Conservation (phyloP, 495 filamentous ascomycete species). For the Penicillium paradoxum region DNA sequence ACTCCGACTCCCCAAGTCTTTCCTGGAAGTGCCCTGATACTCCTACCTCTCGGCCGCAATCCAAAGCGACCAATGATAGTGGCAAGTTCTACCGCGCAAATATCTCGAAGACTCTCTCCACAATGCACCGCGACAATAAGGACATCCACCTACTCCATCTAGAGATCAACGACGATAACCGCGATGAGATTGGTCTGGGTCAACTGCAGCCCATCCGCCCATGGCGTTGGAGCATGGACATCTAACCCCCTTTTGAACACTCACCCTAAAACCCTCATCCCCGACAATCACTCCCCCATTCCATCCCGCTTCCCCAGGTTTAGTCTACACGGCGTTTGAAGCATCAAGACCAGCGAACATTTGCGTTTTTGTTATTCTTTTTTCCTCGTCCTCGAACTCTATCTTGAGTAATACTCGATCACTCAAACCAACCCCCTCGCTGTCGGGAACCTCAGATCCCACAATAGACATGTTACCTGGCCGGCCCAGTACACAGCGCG, state of each 20-base stretch:
- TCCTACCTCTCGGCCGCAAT: conserved; percentile 36
- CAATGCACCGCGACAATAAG: conserved; percentile 29
- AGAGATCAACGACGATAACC: conserved; percentile 36
- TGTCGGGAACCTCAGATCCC: background rate
- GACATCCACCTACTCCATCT: conserved; percentile 40
- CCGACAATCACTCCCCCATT: background rate
- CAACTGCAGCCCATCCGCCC: conserved; percentile 39
- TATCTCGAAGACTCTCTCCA: conserved; percentile 35
- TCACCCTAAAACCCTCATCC: background rate
- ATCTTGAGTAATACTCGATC: background rate
- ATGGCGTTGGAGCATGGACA: conserved; percentile 48
- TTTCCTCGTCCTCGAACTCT: background rate
- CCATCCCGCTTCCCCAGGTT: background rate
- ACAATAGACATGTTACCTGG: conserved; percentile 3
- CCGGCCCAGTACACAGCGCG: conserved; percentile 6
- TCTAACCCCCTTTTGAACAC: conserved; percentile 20
- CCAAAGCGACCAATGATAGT: conserved; percentile 35
- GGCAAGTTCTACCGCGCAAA: conserved; percentile 25
- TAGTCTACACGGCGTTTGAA: conserved; percentile 2
- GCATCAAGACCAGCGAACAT: conserved; percentile 4
- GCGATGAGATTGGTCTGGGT: conserved; percentile 33
- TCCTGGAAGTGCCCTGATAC: conserved; percentile 39
- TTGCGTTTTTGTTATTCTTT: conserved; percentile 1
- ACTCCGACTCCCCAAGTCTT: conserved; percentile 28
- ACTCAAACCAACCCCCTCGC: background rate